These are phyloP conservation scores for Gnaphalium uliginosum DNA, from an alignment of 129 eudicot species.

Conservation along the genomic window DNA sequence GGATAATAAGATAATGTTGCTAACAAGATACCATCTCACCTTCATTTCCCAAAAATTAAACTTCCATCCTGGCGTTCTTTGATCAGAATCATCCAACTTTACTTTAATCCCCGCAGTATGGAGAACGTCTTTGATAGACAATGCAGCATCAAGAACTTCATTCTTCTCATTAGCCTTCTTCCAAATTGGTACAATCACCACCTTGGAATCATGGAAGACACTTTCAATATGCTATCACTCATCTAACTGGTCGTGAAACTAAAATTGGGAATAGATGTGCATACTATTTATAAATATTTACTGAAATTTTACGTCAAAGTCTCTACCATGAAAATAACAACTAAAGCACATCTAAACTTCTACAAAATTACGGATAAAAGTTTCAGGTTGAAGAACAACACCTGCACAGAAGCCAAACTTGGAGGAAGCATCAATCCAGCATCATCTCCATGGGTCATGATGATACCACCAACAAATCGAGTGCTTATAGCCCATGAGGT, in stretches of 20 bases:
- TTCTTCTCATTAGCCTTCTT: constrained; percentile 65
- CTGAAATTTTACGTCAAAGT: constrained; percentile 1
- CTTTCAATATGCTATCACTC: not conserved
- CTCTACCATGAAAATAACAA: not conserved
- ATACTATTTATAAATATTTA: not conserved
- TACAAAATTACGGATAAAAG: not conserved
- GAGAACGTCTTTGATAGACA: constrained; percentile 56
- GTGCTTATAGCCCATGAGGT: constrained; percentile 99
- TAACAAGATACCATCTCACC: constrained; percentile 43
- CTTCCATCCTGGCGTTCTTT: constrained; percentile 96
- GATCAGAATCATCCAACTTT: constrained; percentile 86
- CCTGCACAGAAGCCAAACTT: constrained; percentile 56
- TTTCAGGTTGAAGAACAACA: constrained; percentile 21
- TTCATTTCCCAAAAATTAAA: constrained; percentile 74
- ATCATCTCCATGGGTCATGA: constrained; percentile 98
- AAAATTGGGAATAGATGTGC: not conserved
- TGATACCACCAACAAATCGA: constrained; percentile 94
- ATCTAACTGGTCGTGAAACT: constrained; percentile 13
- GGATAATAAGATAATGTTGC: not conserved
- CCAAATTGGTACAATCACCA: constrained; percentile 91
- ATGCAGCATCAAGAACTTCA: constrained; percentile 75
- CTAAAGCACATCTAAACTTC: not conserved
- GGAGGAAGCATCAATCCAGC: constrained; percentile 91
- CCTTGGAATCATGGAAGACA: constrained; percentile 37
- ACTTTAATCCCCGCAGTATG: constrained; percentile 78